A percentile compares a stretch with the other conserved stretches of the same genome.
Evolutionary conservation across 768 basidiomycete species (phyloP).

Genomic region (Tephrocybe rancida): DNA sequence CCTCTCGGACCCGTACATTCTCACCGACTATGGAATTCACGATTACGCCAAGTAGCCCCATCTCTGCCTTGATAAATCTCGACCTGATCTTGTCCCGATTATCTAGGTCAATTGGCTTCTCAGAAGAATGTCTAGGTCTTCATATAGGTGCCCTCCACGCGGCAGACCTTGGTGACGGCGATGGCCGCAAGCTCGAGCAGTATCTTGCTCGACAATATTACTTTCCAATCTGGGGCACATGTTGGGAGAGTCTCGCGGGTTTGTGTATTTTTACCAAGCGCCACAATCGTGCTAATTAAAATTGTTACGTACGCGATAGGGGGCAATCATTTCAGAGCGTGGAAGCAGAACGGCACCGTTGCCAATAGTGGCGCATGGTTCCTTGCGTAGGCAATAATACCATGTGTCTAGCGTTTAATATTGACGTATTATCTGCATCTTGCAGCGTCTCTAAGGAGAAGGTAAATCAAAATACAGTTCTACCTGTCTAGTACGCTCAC

Average conservation of each 20-base stretch:
- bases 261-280: constrained; percentile 1
- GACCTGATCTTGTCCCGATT: too few species aligned
- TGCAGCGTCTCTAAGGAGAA: constrained; percentile 74
- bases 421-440: not conserved
- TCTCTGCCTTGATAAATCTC: not conserved
- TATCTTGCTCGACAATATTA: constrained; percentile 80
- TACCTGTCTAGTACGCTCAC: constrained; percentile 3
- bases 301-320: constrained; percentile 37
- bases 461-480: constrained; percentile 37
- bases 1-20: constrained; percentile 75
- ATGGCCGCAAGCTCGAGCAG: constrained; percentile 66
- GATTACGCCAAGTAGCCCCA: constrained; percentile 66
- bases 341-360: constrained; percentile 82
- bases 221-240: constrained; percentile 78
- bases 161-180: constrained; percentile 85
- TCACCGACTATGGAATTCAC: constrained; percentile 73
- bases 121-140: constrained; percentile 79
- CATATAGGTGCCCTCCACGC: constrained; percentile 76
- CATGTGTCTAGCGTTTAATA: not conserved
- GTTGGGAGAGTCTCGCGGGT: constrained; percentile 85
- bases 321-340: constrained; percentile 89
- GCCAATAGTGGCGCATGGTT: constrained; percentile 85
- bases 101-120: constrained; percentile 75
- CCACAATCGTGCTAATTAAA: constrained; percentile 5
- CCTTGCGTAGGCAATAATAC: constrained; percentile 52